Base-by-base conservation (phyloP, 2,329 filamentous ascomycete species). In the Pyrenochaeta sp. region DNA sequence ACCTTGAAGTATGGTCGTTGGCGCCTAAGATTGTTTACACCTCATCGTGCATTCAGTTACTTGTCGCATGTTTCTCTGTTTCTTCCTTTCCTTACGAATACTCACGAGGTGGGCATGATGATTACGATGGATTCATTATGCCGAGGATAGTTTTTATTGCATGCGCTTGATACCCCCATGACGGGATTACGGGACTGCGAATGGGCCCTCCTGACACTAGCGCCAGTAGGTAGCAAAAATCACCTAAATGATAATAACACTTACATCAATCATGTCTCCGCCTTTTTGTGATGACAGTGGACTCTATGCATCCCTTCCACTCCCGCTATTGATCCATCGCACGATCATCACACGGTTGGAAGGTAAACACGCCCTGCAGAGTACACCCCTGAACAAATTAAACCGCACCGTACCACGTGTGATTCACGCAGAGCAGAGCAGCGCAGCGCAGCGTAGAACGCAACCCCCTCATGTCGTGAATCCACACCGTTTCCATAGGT, bases 81-180 rank as follows among this genome's bases (percentile, higher is more conserved):
- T 66, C 56, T 61, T 57, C 55, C 45, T 27, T 27, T 43, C 45
- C 52, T 45, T 54, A 32, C 53, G 58, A 64, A 64, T 40, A 54
- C 56, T 62, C 30, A 64, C 42, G 60, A 52, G 60, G 63, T 52
- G 19, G 63, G 63, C 51, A 69, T 65, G 53, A 73, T 63, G 65
- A 58, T 64, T 58, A 72, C 55, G 66, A 71, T 43, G 39, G 52
- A 57, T 48, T 61, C 53, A 57, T 65, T 61, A 67, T 62, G 68
- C 61, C 59, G 30, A 55, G 52, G 51, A 42, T 63, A 50, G 62
- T 56, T 52, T 62, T 62, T 65, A 62, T 52, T 58, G 59, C 62
- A 68, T 57, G 69, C 64, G 68, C 66, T 66, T 69, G 71, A 76
- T 75, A 74, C 72, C 72, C 72, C 71, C 48, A 55, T 53, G 36